These are phyloP conservation scores for Cyamopsis tetragonoloba DNA, from an alignment of 306 rosid species.

Conservation along the genomic window DNA sequence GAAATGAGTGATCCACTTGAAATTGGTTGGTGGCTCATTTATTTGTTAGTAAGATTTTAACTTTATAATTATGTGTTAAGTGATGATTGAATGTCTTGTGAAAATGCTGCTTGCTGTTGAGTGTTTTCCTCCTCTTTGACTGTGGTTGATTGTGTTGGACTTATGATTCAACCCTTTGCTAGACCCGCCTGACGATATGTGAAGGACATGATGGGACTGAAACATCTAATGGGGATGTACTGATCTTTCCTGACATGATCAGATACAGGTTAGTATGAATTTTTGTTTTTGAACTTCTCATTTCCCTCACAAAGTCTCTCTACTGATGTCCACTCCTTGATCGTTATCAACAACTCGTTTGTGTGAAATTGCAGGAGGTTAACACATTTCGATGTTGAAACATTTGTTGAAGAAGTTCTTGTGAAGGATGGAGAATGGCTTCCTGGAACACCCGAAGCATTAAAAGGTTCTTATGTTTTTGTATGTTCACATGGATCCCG, in stretches of 20 bases:
- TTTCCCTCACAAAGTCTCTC: background rate
- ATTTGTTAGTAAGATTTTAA: background rate
- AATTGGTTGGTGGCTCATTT: background rate
- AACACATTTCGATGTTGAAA: conserved; percentile 93
- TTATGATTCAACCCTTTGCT: conserved; percentile 10
- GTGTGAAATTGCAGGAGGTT: conserved; percentile 65
- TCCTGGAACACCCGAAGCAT: conserved; percentile 82
- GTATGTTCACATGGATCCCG: conserved; percentile 90
- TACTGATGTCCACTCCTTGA: background rate
- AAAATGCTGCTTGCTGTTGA: background rate
- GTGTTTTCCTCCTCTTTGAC: background rate
- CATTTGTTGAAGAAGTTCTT: conserved; percentile 95
- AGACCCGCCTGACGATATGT: conserved; percentile 87
- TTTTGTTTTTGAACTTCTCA: background rate
- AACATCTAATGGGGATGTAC: conserved; percentile 93
- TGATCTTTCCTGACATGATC: conserved; percentile 93
- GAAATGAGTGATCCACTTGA: background rate
- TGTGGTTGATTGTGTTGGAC: background rate
- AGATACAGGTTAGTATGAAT: conserved; percentile 71
- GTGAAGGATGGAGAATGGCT: conserved; percentile 92
- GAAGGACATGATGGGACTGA: conserved; percentile 96
- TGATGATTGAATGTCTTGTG: background rate
- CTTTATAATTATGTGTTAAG: background rate
- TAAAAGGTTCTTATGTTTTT: conserved; percentile 69
- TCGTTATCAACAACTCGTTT: background rate